These are phyloP conservation scores for Spergularia bocconei DNA, from an alignment of 148 eudicot species.

Conservation along the genomic window DNA sequence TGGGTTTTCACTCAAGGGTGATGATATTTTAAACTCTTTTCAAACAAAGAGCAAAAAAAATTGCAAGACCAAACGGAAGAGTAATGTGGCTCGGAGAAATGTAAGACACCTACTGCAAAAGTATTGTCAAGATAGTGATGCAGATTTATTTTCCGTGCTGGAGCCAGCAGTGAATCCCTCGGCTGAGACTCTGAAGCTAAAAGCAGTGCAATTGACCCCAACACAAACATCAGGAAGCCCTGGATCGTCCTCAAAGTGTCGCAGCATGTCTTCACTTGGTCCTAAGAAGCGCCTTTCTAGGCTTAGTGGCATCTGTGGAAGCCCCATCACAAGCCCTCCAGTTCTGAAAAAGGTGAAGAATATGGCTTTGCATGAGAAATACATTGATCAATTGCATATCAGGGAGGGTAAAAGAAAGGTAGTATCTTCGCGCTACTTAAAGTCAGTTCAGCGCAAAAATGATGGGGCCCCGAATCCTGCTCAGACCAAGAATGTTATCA, in stretches of 20 bases:
- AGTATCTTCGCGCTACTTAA: constrained; percentile 34
- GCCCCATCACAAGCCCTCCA: constrained; percentile 54
- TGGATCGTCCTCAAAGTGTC: constrained; percentile 32
- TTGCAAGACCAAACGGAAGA: constrained; percentile 34
- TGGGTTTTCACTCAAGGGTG: constrained; percentile 34
- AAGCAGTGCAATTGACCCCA: constrained; percentile 41
- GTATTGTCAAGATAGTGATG: constrained; percentile 45
- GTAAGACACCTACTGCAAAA: constrained; percentile 64
- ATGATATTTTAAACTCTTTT: constrained; percentile 40
- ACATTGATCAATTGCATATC: constrained; percentile 63
- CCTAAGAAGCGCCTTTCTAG: constrained; percentile 48
- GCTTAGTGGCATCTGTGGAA: constrained; percentile 18
- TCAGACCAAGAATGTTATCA: constrained; percentile 37
- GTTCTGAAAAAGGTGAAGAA: constrained; percentile 77
- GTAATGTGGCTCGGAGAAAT: constrained; percentile 52
- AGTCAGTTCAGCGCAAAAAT: constrained; percentile 27
- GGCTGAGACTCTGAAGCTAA: constrained; percentile 24
- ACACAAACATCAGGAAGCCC: constrained; percentile 23
- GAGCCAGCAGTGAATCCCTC: constrained; percentile 46
- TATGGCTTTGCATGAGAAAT: constrained; percentile 77
- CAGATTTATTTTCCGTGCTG: constrained; percentile 55
- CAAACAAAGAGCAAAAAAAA: constrained; percentile 39
- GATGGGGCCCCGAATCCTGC: constrained; percentile 25
- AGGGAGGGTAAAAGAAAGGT: constrained; percentile 76
- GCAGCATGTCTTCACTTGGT: constrained; percentile 42